A percentile compares a stretch with the other conserved stretches of the same genome.
Evolutionary conservation across 202 grass and related monocot species (phyloP).

Genomic region (Bolboschoenoplectus hybrid): DNA sequence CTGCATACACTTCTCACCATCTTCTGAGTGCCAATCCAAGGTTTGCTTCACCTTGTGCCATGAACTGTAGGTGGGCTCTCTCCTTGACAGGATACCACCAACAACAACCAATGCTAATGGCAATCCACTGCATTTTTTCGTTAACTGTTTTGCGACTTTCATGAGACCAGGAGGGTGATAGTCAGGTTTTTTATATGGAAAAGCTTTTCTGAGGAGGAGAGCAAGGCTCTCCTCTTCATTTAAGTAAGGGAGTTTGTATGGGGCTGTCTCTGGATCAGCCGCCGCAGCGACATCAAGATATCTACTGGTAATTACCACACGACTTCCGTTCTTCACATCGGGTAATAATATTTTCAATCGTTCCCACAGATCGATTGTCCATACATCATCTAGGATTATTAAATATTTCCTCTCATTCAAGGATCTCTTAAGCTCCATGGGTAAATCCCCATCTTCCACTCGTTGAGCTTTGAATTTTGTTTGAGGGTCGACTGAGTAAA

Average conservation of each 20-base stretch:
- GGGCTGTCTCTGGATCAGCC: neutral
- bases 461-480: neutral
- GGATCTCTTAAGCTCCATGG: neutral
- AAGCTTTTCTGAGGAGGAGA: slow-evolving; percentile 37
- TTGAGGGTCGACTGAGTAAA: neutral
- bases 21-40: slow-evolving; percentile 4
- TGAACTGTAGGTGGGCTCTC: slow-evolving; percentile 4
- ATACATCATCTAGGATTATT: slow-evolving; percentile 43
- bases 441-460: slow-evolving; percentile 15
- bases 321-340: slow-evolving; percentile 15
- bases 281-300: slow-evolving; percentile 5
- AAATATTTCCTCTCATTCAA: slow-evolving; percentile 32
- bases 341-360: slow-evolving; percentile 21
- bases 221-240: slow-evolving; percentile 38
- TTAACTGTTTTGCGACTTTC: slow-evolving; percentile 12
- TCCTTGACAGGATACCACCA: slow-evolving; percentile 8
- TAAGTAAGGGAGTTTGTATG: neutral
- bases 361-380: slow-evolving; percentile 30
- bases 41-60: neutral
- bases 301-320: slow-evolving; percentile 37
- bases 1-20: slow-evolving; percentile 26
- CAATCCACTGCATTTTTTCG: neutral
- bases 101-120: slow-evolving; percentile 11
- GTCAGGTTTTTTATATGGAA: slow-evolving; percentile 22
- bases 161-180: neutral